Base-by-base conservation (phyloP, 345 rosid species). In the Aquilaria malaccensis region DNA sequence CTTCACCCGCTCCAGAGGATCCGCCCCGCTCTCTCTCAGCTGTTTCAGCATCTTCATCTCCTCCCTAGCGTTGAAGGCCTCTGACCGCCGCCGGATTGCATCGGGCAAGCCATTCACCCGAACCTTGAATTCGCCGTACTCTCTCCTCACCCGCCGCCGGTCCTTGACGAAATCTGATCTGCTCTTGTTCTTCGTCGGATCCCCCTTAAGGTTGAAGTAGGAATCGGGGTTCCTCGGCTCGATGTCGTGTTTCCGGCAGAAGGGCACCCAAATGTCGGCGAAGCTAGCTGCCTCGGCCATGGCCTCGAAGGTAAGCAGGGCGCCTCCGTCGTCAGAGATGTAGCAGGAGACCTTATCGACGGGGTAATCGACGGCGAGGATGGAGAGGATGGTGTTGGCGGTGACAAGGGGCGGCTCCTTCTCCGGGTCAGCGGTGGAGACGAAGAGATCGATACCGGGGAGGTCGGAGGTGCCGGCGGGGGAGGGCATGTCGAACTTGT, bases 251-350 rank as follows among this genome's bases (percentile, higher is more conserved):
- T 90, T 90, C 53, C 90, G 80, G 53, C 95, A 90, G 72, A 90
- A 90, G 0, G 97, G 97, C 14, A 90, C 87, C 97, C 97, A 90
- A 32, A 85, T 48, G 48, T 87, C 95, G 0, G 97, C 97, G 52
- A 90, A 90, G 74, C 92, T 90, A 10, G 90, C 89, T 14, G 95
- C 95, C 81, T 90, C 97, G 0, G 97, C 95, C 97, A 90, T 85
- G 2, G 95, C 95, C 78, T 90, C 97, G 30, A 90, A 90, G 0
- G 88, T 83, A 11, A 90, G 81, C 47, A 90, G 85, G 9, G 97
- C 95, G 1, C 90, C 97, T 11, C 97, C 92, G 46, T 90, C 97
- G 33, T 90, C 95, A 2, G 97, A 90, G 45, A 87, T 45, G 58
- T 90, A 90, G 61, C 97, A 90, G 0, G 88, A 77, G 11, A 87